These are phyloP conservation scores for Scheffersomyces stipitis DNA, from an alignment of 805 yeast species.

Conservation along the genomic window DNA sequence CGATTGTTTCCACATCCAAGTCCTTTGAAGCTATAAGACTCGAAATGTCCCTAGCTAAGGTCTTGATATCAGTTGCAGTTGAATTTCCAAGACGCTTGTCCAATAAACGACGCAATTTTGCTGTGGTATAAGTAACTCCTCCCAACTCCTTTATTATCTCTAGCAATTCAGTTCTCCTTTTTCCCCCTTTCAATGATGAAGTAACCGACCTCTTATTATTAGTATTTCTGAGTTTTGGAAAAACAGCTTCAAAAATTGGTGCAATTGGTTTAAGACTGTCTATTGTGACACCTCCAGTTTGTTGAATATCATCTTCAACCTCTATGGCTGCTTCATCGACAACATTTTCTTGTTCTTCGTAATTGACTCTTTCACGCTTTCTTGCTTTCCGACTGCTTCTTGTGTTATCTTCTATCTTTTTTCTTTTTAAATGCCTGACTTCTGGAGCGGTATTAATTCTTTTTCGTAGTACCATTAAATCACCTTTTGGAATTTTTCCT, in stretches of 20 bases:
- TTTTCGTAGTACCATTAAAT: no score
- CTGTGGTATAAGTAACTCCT: conserved; percentile 37
- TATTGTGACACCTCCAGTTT: neutral
- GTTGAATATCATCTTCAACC: conserved; percentile 3
- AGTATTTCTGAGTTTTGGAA: neutral
- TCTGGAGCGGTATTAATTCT: no score
- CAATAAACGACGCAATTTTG: conserved; percentile 29
- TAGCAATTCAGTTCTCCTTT: conserved; percentile 28
- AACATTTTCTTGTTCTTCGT: neutral
- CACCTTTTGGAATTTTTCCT: conserved; percentile 25
- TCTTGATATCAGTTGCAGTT: conserved; percentile 38
- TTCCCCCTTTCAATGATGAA: conserved; percentile 27
- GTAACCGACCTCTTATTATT: neutral
- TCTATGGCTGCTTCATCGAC: neutral
- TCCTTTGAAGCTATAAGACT: conserved; percentile 20
- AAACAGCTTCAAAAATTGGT: conserved; percentile 4
- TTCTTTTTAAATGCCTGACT: neutral
- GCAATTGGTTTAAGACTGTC: conserved; percentile 6
- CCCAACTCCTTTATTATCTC: conserved; percentile 34
- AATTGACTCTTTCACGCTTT: conserved; percentile 1
- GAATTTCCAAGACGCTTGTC: conserved; percentile 27
- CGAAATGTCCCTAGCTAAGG: conserved; percentile 38
- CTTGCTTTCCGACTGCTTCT: conserved; percentile 5
- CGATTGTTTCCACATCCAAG: conserved; percentile 22
- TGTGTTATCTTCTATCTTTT: neutral